Percentiles rank a stretch among this genome's conserved stretches.
Conservation (phyloP, 2,329 filamentous ascomycete species). For the Sclerotinia trifoliorum region DNA sequence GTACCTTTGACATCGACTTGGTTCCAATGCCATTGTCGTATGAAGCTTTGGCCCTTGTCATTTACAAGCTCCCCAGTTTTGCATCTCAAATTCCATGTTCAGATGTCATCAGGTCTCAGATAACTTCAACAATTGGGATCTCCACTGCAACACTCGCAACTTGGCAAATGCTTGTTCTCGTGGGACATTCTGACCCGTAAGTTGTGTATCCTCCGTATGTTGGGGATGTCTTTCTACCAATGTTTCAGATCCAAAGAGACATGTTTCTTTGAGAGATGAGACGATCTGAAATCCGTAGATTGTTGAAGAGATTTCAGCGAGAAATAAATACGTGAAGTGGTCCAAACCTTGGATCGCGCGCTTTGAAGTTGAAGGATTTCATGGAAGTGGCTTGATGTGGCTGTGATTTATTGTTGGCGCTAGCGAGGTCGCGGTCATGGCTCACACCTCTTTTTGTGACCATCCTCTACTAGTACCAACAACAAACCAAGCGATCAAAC, state of each 20-base stretch:
- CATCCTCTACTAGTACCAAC: not conserved
- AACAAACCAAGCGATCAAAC: not conserved
- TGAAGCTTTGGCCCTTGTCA: not conserved
- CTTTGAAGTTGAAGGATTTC: not conserved
- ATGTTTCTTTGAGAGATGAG: not conserved
- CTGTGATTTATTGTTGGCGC: slow-evolving; percentile 4
- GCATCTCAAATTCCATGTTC: not conserved
- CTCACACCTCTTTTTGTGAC: not conserved
- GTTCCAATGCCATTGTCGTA: not conserved
- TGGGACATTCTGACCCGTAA: not conserved
- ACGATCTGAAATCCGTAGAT: not conserved
- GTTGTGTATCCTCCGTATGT: not conserved
- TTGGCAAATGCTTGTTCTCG: slow-evolving; percentile 14
- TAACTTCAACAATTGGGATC: not conserved
- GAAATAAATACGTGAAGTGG: not conserved
- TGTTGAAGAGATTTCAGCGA: not conserved
- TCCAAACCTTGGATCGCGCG: not conserved
- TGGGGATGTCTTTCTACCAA: not conserved
- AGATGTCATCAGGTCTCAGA: not conserved
- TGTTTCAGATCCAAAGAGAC: not conserved
- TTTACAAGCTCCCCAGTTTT: not conserved
- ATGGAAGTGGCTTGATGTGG: slow-evolving; percentile 4
- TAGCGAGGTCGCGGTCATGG: not conserved
- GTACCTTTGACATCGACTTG: not conserved
- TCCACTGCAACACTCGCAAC: not conserved